phyloP scores from a whole-genome alignment of 129 eudicot species.

The Cynara cardunculus region DNA sequence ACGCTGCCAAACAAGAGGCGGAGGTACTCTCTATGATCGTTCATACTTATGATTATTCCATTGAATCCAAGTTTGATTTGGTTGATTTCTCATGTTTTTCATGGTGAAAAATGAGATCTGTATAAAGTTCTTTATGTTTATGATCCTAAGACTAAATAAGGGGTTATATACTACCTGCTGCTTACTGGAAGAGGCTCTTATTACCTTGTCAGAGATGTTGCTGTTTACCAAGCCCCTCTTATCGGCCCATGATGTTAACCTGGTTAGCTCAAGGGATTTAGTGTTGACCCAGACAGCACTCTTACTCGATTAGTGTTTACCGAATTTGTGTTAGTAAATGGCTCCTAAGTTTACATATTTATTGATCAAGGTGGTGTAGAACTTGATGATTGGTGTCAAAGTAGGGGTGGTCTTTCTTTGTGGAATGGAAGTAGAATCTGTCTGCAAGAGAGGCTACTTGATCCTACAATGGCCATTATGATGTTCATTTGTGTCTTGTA shows the following conservation, averaged over 20 bases:
- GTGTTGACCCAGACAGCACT: neutral
- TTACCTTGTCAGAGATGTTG: neutral
- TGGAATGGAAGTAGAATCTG: neutral
- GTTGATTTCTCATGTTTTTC: conserved; percentile 9
- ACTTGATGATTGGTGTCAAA: neutral
- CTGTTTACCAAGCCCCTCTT: neutral
- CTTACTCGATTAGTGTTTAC: neutral
- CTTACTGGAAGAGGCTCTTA: neutral
- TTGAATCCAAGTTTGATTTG: neutral
- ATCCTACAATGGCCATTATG: neutral
- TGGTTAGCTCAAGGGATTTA: neutral
- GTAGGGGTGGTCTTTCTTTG: conserved; percentile 14
- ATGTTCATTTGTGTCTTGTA: conserved; percentile 11
- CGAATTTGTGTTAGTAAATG: neutral
- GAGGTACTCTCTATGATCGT: conserved; percentile 41
- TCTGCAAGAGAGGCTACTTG: conserved; percentile 2
- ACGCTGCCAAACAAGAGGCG: conserved; percentile 55
- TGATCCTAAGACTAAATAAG: conserved; percentile 9
- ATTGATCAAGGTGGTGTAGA: neutral
- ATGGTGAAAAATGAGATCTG: conserved; percentile 9
- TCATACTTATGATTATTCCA: conserved; percentile 9
- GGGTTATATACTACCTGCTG: neutral
- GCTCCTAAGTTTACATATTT: conserved; percentile 2
- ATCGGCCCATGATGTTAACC: neutral
- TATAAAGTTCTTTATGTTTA: conserved; percentile 15